phyloP scores from a whole-genome alignment of 2,329 filamentous ascomycete genomes.

The Cercospora citrullina region DNA sequence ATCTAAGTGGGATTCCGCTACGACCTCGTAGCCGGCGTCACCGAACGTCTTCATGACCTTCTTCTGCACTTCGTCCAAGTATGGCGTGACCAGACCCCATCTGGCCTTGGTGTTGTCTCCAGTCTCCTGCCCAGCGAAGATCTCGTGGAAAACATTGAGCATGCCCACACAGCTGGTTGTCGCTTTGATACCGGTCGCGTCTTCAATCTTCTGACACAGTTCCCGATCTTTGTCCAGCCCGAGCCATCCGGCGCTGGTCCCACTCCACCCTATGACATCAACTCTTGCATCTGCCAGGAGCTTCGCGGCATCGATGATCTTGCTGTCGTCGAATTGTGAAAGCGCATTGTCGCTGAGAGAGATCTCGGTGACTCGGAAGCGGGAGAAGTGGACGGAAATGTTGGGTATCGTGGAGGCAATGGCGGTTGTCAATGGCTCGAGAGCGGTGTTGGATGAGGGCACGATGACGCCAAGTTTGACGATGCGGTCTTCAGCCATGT shows the following conservation, averaged over 20 bases:
- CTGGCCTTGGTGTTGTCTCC: slow-evolving; percentile 26
- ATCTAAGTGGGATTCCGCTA: slow-evolving; percentile 40
- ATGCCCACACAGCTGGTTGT: slow-evolving; percentile 48
- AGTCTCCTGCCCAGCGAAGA: slow-evolving; percentile 12
- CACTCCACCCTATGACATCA: slow-evolving; percentile 37
- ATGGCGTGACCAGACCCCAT: slow-evolving; percentile 47
- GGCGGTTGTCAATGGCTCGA: slow-evolving; percentile 46
- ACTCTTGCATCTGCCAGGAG: slow-evolving; percentile 37
- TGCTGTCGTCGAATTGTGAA: slow-evolving; percentile 38
- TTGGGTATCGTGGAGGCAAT: slow-evolving; percentile 39
- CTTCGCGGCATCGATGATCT: slow-evolving; percentile 33
- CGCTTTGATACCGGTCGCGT: slow-evolving; percentile 42
- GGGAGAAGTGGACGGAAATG: slow-evolving; percentile 47
- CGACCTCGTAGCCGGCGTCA: slow-evolving; percentile 38
- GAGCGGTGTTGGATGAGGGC: slow-evolving; percentile 49
- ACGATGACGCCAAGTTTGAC: slow-evolving; percentile 44
- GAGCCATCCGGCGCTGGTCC: slow-evolving; percentile 34
- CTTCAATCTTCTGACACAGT: slow-evolving; percentile 43
- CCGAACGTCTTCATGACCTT: slow-evolving; percentile 43
- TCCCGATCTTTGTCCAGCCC: slow-evolving; percentile 38
- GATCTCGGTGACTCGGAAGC: slow-evolving; percentile 47
- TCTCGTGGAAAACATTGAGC: slow-evolving; percentile 39
- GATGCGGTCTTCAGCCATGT: slow-evolving; percentile 4
- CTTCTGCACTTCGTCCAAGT: slow-evolving; percentile 44
- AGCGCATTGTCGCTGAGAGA: slow-evolving; percentile 39